Evolutionary conservation across 179 eudicot species (phyloP).

Genomic region (Nepenthes alata): DNA sequence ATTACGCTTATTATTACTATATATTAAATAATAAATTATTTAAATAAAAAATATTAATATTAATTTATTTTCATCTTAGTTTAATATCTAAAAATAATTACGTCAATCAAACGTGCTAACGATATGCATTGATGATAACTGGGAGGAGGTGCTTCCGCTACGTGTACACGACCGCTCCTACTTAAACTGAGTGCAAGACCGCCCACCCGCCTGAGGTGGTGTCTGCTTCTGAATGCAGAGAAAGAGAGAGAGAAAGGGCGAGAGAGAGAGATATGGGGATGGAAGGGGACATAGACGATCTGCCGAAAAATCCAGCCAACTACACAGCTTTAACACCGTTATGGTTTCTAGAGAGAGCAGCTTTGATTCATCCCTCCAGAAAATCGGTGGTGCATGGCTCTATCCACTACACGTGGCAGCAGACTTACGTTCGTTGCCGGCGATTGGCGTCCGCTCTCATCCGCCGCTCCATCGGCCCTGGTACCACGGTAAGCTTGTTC

Average conservation of each 20-base stretch:
- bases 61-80: too few relatives aligned
- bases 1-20: too few relatives aligned
- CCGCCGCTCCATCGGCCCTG: slow-evolving; percentile 38
- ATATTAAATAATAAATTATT: too few relatives aligned
- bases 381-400: slow-evolving; percentile 55
- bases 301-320: slow-evolving; percentile 72
- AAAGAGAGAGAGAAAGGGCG: slow-evolving; percentile 1
- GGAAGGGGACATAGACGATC: slow-evolving; percentile 63
- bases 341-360: slow-evolving; percentile 76
- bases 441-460: slow-evolving; percentile 76
- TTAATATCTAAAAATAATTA: too few relatives aligned
- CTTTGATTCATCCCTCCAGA: slow-evolving; percentile 62
- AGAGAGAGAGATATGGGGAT: slow-evolving; percentile 10
- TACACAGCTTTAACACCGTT: slow-evolving; percentile 77
- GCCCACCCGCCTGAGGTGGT: too few relatives aligned
- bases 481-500: slow-evolving; percentile 46
- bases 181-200: too few relatives aligned
- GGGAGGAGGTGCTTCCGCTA: too few relatives aligned
- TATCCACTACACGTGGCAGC: slow-evolving; percentile 58
- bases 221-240: background rate
- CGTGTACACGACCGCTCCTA: too few relatives aligned
- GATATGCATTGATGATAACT: too few relatives aligned
- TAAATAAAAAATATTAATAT: too few relatives aligned
- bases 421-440: slow-evolving; percentile 82
- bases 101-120: too few relatives aligned